A percentile compares a stretch with the other conserved stretches of the same genome.
These are phyloP conservation scores for Pleurostoma richardsiae DNA, from an alignment of 2,329 filamentous ascomycete genomes.

Conservation along the genomic window DNA sequence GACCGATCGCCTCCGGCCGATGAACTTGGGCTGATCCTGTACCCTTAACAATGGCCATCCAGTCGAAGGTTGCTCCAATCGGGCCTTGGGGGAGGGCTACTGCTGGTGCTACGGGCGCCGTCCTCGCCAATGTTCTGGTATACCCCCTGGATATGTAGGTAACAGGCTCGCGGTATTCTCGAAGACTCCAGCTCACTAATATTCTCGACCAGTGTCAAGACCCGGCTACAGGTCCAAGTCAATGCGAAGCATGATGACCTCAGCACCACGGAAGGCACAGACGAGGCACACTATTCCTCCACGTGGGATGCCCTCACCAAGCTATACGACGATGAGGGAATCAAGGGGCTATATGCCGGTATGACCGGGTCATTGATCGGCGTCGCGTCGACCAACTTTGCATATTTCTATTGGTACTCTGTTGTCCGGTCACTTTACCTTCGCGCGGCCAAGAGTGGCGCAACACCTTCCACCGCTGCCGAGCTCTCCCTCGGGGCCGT, in stretches of 20 bases:
- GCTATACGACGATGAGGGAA: constrained; percentile 75
- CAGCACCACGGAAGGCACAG: constrained; percentile 33
- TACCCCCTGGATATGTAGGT: constrained; percentile 94
- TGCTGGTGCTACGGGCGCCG: constrained; percentile 86
- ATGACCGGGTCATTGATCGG: constrained; percentile 83
- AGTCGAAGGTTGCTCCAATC: constrained; percentile 63
- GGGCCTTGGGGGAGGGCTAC: constrained; percentile 92
- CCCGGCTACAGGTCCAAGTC: constrained; percentile 89
- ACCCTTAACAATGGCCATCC: constrained; percentile 37
- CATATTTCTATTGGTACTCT: constrained; percentile 99
- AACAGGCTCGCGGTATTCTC: background rate
- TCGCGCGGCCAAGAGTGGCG: constrained; percentile 43
- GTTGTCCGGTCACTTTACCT: constrained; percentile 78
- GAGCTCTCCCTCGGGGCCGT: constrained; percentile 83
- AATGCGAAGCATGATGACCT: constrained; percentile 51
- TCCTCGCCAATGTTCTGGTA: constrained; percentile 89
- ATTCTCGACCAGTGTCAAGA: constrained; percentile 69
- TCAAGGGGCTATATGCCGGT: constrained; percentile 80
- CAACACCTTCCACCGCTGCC: constrained; percentile 67
- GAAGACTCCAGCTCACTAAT: too few relatives aligned
- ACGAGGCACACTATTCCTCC: constrained; percentile 73
- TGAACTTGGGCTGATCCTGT: background rate
- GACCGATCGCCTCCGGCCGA: too few relatives aligned
- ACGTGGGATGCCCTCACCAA: constrained; percentile 84
- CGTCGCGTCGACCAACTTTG: constrained; percentile 96